Conservation (phyloP, 148 eudicot species). For the Spergularia marina region DNA sequence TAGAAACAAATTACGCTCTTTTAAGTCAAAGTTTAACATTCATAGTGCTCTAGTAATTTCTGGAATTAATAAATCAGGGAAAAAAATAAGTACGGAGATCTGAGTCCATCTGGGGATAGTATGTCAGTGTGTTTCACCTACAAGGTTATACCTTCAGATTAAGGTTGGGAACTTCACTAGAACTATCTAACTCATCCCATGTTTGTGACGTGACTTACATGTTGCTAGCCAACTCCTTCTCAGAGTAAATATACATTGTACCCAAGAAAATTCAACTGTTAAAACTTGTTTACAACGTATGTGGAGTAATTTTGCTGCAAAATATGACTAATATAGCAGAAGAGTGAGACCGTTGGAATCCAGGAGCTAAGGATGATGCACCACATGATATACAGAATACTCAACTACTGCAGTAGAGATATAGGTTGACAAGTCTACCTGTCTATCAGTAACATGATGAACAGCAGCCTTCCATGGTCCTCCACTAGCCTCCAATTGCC, state of each 20-base stretch:
- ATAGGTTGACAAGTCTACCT: conserved; percentile 40
- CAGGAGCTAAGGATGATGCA: not conserved
- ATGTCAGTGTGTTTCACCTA: not conserved
- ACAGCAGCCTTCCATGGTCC: conserved; percentile 72
- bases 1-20: not conserved
- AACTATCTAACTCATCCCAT: not conserved
- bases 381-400: not conserved
- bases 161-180: not conserved
- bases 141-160: not conserved
- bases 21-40: not conserved
- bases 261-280: too few species aligned
- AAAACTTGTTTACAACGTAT: too few species aligned
- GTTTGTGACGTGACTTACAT: not conserved
- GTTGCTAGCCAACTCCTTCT: not conserved
- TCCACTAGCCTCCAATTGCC: conserved; percentile 81
- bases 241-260: not conserved
- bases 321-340: not conserved
- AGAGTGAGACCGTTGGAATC: not conserved
- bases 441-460: conserved; percentile 93
- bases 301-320: conserved; percentile 4
- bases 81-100: not conserved
- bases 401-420: not conserved
- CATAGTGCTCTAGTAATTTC: too few species aligned
- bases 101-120: not conserved
- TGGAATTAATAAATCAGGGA: not conserved